Percentiles rank a stretch among this genome's conserved stretches.
Evolutionary conservation across 2,329 filamentous ascomycete species (phyloP).

Genomic region (Ceratocystis cubensis): DNA sequence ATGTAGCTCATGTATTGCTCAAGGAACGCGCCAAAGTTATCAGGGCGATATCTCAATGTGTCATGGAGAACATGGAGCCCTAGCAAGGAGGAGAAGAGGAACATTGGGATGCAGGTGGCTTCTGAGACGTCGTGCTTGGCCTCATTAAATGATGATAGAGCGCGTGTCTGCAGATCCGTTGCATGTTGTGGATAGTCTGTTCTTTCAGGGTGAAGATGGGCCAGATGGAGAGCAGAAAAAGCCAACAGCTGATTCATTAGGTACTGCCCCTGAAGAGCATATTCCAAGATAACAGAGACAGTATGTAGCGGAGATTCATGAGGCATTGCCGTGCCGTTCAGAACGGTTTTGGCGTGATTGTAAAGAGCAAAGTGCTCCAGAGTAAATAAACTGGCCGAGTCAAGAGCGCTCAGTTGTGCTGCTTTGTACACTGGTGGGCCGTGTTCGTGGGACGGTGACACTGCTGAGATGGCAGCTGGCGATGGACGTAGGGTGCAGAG

Average conservation of each 20-base stretch:
- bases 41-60: neutral
- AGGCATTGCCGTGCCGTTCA: constrained; percentile 25
- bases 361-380: constrained; percentile 31
- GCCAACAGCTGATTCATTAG: constrained; percentile 38
- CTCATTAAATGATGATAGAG: constrained; percentile 25
- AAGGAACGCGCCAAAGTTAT: neutral
- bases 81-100: neutral
- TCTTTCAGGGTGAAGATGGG: constrained; percentile 25
- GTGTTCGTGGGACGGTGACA: neutral
- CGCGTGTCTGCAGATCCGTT: constrained; percentile 35
- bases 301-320: neutral
- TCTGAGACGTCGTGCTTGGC: neutral
- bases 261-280: constrained; percentile 31
- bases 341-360: constrained; percentile 25
- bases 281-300: neutral
- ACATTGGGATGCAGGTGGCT: neutral
- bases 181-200: constrained; percentile 30
- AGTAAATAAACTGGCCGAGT: constrained; percentile 26
- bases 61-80: neutral
- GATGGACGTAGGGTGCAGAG: neutral
- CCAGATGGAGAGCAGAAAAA: constrained; percentile 34
- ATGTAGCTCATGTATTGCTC: neutral
- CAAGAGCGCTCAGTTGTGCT: neutral
- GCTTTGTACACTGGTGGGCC: neutral
- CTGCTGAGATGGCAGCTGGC: neutral